Conservation (phyloP, 2,329 filamentous ascomycete genomes). For the Penicillium olsonii region DNA sequence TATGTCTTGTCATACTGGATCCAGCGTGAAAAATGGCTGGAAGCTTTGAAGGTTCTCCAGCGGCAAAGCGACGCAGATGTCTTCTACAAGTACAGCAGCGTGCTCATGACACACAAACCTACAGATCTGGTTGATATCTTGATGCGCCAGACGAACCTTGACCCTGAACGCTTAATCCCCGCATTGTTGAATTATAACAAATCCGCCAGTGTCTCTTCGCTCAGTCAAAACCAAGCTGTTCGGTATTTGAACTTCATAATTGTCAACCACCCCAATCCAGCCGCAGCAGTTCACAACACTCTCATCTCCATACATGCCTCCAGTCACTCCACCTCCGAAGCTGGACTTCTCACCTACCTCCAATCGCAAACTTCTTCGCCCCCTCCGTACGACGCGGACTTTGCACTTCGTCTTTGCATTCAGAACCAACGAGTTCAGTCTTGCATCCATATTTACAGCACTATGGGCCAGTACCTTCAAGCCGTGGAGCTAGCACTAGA, state of each 20-base stretch:
- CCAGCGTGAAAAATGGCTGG: slow-evolving; percentile 86
- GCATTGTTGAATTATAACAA: slow-evolving; percentile 93
- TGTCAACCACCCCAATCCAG: slow-evolving; percentile 74
- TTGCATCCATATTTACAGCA: slow-evolving; percentile 95
- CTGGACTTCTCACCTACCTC: slow-evolving; percentile 81
- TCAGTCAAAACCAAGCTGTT: slow-evolving; percentile 83
- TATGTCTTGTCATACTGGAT: slow-evolving; percentile 98
- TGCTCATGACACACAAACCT: slow-evolving; percentile 88
- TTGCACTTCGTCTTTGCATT: slow-evolving; percentile 92
- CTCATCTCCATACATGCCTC: slow-evolving; percentile 95
- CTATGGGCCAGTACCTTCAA: slow-evolving; percentile 91
- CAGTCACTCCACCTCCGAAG: slow-evolving; percentile 78
- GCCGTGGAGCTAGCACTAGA: slow-evolving; percentile 90
- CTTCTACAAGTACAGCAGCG: slow-evolving; percentile 95
- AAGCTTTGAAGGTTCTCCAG: slow-evolving; percentile 85
- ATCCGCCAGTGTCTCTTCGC: slow-evolving; percentile 58
- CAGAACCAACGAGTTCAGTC: slow-evolving; percentile 90
- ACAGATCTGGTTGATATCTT: slow-evolving; percentile 90
- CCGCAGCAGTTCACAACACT: slow-evolving; percentile 91
- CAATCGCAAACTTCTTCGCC: slow-evolving; percentile 85
- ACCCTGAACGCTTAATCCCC: slow-evolving; percentile 85
- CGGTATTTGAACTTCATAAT: slow-evolving; percentile 93
- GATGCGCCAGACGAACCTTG: slow-evolving; percentile 84
- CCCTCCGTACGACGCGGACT: slow-evolving; percentile 90
- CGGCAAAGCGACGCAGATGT: slow-evolving; percentile 89